Percentiles rank a stretch among this genome's conserved stretches.
These are phyloP conservation scores for Diutina scorzettiae DNA, from an alignment of 1,139 yeast genomes.

Conservation along the genomic window DNA sequence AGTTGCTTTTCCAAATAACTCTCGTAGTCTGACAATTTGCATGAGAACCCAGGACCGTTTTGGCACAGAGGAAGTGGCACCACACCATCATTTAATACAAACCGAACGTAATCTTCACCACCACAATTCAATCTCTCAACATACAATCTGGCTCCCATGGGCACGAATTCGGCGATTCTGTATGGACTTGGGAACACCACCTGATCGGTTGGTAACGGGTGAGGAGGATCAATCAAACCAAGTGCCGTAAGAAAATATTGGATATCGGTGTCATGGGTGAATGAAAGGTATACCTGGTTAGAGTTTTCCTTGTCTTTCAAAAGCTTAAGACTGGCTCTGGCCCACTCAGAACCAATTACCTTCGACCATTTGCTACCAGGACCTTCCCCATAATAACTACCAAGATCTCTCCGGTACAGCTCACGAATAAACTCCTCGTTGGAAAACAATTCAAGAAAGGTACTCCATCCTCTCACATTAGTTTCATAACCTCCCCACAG, in stretches of 20 bases:
- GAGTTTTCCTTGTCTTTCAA: neutral
- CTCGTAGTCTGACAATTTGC: slow-evolving; percentile 31
- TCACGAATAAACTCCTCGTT: slow-evolving; percentile 33
- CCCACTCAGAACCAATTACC: slow-evolving; percentile 20
- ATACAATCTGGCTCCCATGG: slow-evolving; percentile 44
- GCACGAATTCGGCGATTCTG: slow-evolving; percentile 35
- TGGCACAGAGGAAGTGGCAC: slow-evolving; percentile 39
- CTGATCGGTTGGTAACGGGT: slow-evolving; percentile 18
- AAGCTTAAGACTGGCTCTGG: neutral
- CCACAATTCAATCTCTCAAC: slow-evolving; percentile 36
- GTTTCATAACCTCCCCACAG: slow-evolving; percentile 43
- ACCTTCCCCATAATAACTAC: slow-evolving; percentile 36
- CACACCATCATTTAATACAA: slow-evolving; percentile 45
- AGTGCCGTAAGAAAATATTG: slow-evolving; percentile 37
- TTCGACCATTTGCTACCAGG: slow-evolving; percentile 35
- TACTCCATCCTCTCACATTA: slow-evolving; percentile 34
- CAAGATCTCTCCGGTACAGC: slow-evolving; percentile 33
- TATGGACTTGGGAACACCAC: slow-evolving; percentile 30
- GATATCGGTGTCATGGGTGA: slow-evolving; percentile 51
- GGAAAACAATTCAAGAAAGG: slow-evolving; percentile 40
- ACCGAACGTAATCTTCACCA: slow-evolving; percentile 31
- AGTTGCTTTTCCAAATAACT: slow-evolving; percentile 21
- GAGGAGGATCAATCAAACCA: slow-evolving; percentile 31
- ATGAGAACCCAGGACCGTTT: slow-evolving; percentile 47
- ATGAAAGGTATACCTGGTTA: slow-evolving; percentile 25